Evolutionary conservation across 2,329 filamentous ascomycete species (phyloP).

Genomic region (Xylariaceae sp.): DNA sequence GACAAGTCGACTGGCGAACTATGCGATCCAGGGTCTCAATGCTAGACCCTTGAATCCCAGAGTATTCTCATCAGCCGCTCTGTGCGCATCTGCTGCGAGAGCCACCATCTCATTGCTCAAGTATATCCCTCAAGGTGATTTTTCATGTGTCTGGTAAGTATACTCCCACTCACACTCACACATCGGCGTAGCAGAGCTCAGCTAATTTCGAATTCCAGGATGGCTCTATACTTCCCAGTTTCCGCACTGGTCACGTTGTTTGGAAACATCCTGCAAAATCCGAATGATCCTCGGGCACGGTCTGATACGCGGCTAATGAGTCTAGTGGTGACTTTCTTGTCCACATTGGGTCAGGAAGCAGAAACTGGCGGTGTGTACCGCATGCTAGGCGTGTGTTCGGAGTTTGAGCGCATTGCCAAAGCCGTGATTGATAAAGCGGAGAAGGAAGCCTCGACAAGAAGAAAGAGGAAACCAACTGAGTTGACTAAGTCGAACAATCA

Average conservation of each 20-base stretch:
- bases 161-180: not conserved
- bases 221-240: conserved; percentile 95
- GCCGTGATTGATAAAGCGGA: conserved; percentile 89
- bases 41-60: conserved; percentile 85
- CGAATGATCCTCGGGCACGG: conserved; percentile 79
- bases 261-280: conserved; percentile 94
- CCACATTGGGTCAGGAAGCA: conserved; percentile 82
- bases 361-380: conserved; percentile 87
- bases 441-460: conserved; percentile 71
- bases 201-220: conserved; percentile 43
- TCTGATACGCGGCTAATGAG: conserved; percentile 91
- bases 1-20: conserved; percentile 92
- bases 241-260: conserved; percentile 93
- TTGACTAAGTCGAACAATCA: conserved; percentile 17
- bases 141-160: conserved; percentile 86
- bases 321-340: conserved; percentile 86
- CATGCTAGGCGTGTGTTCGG: conserved; percentile 91
- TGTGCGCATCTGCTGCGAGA: conserved; percentile 88
- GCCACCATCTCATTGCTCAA: conserved; percentile 92
- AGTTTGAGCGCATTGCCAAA: conserved; percentile 91
- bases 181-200: not conserved
- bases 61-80: conserved; percentile 87
- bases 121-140: conserved; percentile 93
- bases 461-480: conserved; percentile 69
- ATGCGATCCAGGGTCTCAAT: conserved; percentile 90